Conservation (phyloP, 2,329 filamentous ascomycete species). For the Epichloe scottii region DNA sequence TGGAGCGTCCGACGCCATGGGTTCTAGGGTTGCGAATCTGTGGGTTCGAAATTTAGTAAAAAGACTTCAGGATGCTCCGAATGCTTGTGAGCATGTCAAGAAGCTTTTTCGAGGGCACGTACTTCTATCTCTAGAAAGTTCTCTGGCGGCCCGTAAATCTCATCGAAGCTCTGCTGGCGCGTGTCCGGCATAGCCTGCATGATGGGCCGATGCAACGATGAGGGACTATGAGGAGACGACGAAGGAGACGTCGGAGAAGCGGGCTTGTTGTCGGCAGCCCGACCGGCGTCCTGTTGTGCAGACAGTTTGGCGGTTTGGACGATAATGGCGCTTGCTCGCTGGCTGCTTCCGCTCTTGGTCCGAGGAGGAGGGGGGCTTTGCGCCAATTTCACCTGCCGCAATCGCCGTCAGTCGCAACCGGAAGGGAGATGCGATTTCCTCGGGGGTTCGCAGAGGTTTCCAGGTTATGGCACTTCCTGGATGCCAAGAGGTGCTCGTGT, state of each 20-base stretch:
- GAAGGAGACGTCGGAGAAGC: constrained; percentile 2
- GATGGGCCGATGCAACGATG: constrained; percentile 34
- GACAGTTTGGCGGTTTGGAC: constrained; percentile 29
- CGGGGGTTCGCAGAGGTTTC: too few species aligned
- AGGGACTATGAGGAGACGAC: constrained; percentile 21
- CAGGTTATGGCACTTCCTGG: not conserved
- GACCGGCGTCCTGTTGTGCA: constrained; percentile 23
- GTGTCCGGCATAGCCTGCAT: constrained; percentile 59
- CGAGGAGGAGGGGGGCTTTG: not conserved
- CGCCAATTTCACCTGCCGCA: not conserved
- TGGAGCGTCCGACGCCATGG: constrained; percentile 83
- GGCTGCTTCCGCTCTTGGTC: not conserved
- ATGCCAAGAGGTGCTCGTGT: not conserved
- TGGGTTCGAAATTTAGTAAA: not conserved
- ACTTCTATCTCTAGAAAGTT: constrained; percentile 99
- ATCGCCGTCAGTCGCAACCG: not conserved
- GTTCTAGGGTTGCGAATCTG: constrained; percentile 90
- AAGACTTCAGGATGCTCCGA: not conserved
- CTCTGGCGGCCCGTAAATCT: constrained; percentile 96
- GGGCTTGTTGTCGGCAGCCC: constrained; percentile 14
- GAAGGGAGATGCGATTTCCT: not conserved
- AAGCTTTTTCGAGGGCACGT: constrained; percentile 9
- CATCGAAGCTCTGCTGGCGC: constrained; percentile 90
- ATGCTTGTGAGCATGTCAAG: not conserved
- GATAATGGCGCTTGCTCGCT: not conserved